Percentiles rank a stretch among this genome's conserved stretches.
These are phyloP conservation scores for Prunus yedoensis DNA, from an alignment of 331 rosid genomes.

Conservation along the genomic window DNA sequence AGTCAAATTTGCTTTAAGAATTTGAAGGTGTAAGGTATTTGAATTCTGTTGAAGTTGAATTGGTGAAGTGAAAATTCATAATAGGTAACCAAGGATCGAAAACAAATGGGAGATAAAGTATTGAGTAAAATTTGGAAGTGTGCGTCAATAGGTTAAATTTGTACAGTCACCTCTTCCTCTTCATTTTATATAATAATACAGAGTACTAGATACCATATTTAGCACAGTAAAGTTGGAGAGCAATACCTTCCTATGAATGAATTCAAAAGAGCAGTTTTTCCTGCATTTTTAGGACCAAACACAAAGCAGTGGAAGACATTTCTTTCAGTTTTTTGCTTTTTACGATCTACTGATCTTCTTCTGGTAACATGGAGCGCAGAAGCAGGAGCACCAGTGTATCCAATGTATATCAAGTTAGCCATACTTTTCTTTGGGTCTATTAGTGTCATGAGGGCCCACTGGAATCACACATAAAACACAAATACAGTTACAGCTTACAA, in stretches of 20 bases:
- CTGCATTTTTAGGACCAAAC: slow-evolving; percentile 83
- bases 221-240: slow-evolving; percentile 29
- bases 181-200: background rate
- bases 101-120: background rate
- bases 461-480: slow-evolving; percentile 42
- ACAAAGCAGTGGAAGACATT: slow-evolving; percentile 88
- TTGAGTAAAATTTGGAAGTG: background rate
- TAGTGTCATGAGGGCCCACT: slow-evolving; percentile 95
- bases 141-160: background rate
- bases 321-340: slow-evolving; percentile 71
- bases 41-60: too few relatives aligned
- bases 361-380: slow-evolving; percentile 78
- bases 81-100: background rate
- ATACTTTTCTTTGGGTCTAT: slow-evolving; percentile 69
- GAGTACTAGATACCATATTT: slow-evolving; percentile 8
- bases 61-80: too few relatives aligned
- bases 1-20: too few relatives aligned
- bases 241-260: slow-evolving; percentile 78
- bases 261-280: slow-evolving; percentile 82
- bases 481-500: slow-evolving; percentile 25
- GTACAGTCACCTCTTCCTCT: background rate
- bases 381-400: slow-evolving; percentile 81
- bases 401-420: slow-evolving; percentile 87
- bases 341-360: slow-evolving; percentile 67
- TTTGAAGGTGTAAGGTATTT: too few relatives aligned